Conservation (phyloP, 306 rosid genomes). For the cucumber (Cucumis sativus) region DNA sequence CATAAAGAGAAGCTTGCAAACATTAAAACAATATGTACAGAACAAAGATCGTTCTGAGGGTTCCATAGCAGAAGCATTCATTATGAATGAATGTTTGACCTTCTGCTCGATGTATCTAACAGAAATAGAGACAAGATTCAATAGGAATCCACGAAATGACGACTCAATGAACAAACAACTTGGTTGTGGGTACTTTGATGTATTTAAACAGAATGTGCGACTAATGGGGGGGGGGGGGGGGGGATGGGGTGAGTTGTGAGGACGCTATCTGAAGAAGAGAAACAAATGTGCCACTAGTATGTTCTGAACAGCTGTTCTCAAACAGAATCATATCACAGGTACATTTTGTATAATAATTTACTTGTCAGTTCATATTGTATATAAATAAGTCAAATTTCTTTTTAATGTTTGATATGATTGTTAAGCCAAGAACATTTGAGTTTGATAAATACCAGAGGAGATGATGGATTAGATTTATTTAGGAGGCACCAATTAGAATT, state of each 20-base stretch:
- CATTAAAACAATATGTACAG: too few relatives aligned
- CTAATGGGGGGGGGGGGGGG: too few relatives aligned
- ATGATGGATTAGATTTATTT: background rate
- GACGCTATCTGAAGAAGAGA: background rate
- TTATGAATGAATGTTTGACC: background rate
- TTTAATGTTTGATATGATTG: background rate
- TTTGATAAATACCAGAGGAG: too few relatives aligned
- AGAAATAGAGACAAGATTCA: background rate
- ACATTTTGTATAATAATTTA: background rate
- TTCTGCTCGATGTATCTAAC: slow-evolving; percentile 1
- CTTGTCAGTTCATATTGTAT: too few relatives aligned
- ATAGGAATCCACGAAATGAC: background rate
- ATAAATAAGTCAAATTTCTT: too few relatives aligned
- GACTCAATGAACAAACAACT: too few relatives aligned
- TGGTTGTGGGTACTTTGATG: background rate
- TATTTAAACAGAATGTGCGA: background rate
- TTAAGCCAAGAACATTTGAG: background rate
- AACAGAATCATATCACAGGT: background rate
- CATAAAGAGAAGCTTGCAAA: too few relatives aligned
- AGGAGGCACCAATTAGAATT: background rate
- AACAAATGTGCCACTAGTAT: background rate
- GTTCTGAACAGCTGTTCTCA: background rate
- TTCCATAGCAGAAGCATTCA: too few relatives aligned
- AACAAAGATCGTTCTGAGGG: too few relatives aligned
- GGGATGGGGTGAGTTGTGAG: too few relatives aligned